phyloP scores from a whole-genome alignment of 805 yeast species.

The Vanderwaltozyma tropicalis region DNA sequence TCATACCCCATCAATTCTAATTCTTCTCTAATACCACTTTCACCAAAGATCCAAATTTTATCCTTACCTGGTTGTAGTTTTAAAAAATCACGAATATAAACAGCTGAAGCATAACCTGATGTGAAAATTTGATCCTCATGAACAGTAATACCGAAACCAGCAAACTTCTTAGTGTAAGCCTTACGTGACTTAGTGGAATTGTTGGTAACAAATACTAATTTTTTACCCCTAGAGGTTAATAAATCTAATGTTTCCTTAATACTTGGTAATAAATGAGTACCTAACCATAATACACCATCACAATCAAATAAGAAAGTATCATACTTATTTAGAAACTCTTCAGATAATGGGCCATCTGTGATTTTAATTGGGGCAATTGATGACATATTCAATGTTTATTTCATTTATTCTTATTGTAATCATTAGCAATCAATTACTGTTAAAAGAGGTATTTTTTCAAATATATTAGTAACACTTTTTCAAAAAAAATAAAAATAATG shows the following conservation, averaged over 20 bases:
- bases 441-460: too few species aligned
- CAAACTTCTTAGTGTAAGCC: slow-evolving; percentile 68
- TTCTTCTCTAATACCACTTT: slow-evolving; percentile 75
- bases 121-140: slow-evolving; percentile 70
- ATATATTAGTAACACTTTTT: too few species aligned
- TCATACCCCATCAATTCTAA: slow-evolving; percentile 61
- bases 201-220: slow-evolving; percentile 83
- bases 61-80: slow-evolving; percentile 57
- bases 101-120: slow-evolving; percentile 83
- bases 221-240: slow-evolving; percentile 45
- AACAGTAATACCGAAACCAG: slow-evolving; percentile 38
- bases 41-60: slow-evolving; percentile 87
- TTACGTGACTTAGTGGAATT: slow-evolving; percentile 85
- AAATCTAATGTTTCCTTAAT: slow-evolving; percentile 65
- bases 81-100: slow-evolving; percentile 68
- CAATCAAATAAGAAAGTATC: slow-evolving; percentile 92
- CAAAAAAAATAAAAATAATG: too few species aligned
- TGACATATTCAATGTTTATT: too few species aligned
- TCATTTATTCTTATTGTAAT: too few species aligned
- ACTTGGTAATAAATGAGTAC: slow-evolving; percentile 67
- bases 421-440: too few species aligned
- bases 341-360: slow-evolving; percentile 36
- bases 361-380: slow-evolving; percentile 36
- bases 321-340: slow-evolving; percentile 47
- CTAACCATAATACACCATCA: slow-evolving; percentile 95